Evolutionary conservation across 306 rosid genomes (phyloP).

Genomic region (Alnus glutinosa): DNA sequence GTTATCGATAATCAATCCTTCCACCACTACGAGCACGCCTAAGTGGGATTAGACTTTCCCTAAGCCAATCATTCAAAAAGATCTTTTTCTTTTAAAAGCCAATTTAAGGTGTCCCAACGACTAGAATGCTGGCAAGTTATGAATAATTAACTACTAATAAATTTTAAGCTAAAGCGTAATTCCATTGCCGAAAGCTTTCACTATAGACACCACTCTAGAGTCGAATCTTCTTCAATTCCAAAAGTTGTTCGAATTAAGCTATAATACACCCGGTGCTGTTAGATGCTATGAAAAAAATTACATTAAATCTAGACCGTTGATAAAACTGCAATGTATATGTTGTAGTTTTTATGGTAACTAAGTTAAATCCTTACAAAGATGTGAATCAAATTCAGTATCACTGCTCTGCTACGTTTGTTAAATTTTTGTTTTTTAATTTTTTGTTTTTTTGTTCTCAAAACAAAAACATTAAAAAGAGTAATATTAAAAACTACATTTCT

Average conservation of each 20-base stretch:
- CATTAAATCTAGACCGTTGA: no score
- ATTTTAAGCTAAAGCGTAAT: neutral
- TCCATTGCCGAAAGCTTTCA: constrained; percentile 18
- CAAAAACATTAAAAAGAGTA: no score
- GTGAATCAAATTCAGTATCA: no score
- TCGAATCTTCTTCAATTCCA: neutral
- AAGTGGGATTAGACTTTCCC: constrained; percentile 25
- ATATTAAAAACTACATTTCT: no score
- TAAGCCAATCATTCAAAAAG: constrained; percentile 7
- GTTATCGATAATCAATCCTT: constrained; percentile 5
- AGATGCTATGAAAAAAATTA: no score
- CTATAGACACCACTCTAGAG: neutral
- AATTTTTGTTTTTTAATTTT: no score
- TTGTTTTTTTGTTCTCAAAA: no score
- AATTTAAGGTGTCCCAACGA: neutral
- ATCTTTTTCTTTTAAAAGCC: neutral
- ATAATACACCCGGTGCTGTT: neutral
- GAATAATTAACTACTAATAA: neutral
- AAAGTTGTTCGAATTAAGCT: neutral
- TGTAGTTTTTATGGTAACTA: no score
- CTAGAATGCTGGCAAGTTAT: constrained; percentile 1
- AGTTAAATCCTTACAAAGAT: no score
- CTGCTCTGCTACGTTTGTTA: no score
- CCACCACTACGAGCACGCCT: constrained; percentile 12
- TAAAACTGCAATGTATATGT: no score